phyloP scores from a whole-genome alignment of 2,329 filamentous ascomycete species.

The Colletotrichum trifolii region DNA sequence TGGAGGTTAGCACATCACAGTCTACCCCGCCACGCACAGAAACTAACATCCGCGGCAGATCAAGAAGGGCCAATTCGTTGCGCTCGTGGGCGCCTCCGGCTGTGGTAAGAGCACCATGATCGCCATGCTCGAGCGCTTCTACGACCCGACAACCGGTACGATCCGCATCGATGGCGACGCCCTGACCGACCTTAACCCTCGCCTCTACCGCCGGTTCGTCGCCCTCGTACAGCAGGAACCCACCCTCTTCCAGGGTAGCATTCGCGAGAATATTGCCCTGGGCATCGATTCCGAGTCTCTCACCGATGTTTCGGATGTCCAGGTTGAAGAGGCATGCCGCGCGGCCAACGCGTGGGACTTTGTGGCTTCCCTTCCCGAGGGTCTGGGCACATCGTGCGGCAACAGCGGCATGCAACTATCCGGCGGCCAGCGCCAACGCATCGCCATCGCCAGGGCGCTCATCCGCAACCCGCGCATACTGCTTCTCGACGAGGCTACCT shows the following conservation, averaged over 20 bases:
- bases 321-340: slow-evolving; percentile 56
- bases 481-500: slow-evolving; percentile 79
- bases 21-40: background rate
- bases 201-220: slow-evolving; percentile 62
- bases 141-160: slow-evolving; percentile 55
- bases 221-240: slow-evolving; percentile 70
- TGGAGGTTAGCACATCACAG: slow-evolving; percentile 42
- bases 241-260: slow-evolving; percentile 59
- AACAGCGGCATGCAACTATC: slow-evolving; percentile 76
- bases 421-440: slow-evolving; percentile 78
- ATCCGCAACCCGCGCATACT: slow-evolving; percentile 74
- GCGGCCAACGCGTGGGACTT: slow-evolving; percentile 63
- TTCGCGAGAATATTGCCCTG: slow-evolving; percentile 59
- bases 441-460: slow-evolving; percentile 79
- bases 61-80: slow-evolving; percentile 60
- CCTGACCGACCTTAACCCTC: slow-evolving; percentile 54
- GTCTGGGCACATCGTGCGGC: slow-evolving; percentile 72
- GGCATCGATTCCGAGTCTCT: slow-evolving; percentile 42
- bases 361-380: slow-evolving; percentile 50
- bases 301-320: slow-evolving; percentile 43
- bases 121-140: slow-evolving; percentile 60
- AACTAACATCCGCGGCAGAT: slow-evolving; percentile 42
- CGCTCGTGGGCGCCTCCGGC: slow-evolving; percentile 66
- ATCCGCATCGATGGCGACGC: slow-evolving; percentile 60
- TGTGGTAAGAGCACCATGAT: slow-evolving; percentile 73